A percentile compares a stretch with the other conserved stretches of the same genome.
Conservation (phyloP, 164 flowering plant species). For the Sextonia rubra region DNA sequence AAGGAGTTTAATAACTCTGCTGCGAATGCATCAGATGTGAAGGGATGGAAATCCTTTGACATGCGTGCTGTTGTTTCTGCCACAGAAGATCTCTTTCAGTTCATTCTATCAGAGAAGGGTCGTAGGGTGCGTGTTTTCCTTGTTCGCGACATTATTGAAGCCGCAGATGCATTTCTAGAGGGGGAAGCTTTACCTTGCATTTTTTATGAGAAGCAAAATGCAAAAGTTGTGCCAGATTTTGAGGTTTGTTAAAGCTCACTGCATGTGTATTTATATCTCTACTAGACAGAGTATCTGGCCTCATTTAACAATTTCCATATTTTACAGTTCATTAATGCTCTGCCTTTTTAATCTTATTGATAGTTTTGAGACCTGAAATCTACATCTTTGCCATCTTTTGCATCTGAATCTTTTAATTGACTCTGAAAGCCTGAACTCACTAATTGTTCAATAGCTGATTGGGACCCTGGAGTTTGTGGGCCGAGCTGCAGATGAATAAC, state of each 20-base stretch:
- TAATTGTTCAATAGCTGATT: neutral
- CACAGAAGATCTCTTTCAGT: conserved; percentile 82
- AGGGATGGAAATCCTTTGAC: conserved; percentile 76
- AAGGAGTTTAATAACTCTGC: conserved; percentile 18
- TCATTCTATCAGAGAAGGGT: conserved; percentile 78
- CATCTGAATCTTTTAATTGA: too few species aligned
- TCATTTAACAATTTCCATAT: too few species aligned
- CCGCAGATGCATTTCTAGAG: conserved; percentile 55
- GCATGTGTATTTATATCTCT: neutral
- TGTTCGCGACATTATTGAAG: conserved; percentile 61
- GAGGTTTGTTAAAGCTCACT: conserved; percentile 40
- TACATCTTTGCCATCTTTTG: neutral
- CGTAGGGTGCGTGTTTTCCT: conserved; percentile 72
- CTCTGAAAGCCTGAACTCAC: neutral
- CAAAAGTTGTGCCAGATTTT: conserved; percentile 15
- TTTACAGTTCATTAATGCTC: neutral
- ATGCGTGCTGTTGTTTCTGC: conserved; percentile 83
- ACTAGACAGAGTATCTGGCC: too few species aligned
- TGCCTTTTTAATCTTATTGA: neutral
- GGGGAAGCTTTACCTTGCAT: conserved; percentile 37
- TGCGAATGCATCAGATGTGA: conserved; percentile 26
- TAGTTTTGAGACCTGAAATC: neutral
- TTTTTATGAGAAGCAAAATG: conserved; percentile 25
- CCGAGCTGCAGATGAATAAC: neutral
- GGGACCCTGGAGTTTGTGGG: neutral